Conservation (phyloP, 2,329 filamentous ascomycete genomes). For the Penicillium decumbens region DNA sequence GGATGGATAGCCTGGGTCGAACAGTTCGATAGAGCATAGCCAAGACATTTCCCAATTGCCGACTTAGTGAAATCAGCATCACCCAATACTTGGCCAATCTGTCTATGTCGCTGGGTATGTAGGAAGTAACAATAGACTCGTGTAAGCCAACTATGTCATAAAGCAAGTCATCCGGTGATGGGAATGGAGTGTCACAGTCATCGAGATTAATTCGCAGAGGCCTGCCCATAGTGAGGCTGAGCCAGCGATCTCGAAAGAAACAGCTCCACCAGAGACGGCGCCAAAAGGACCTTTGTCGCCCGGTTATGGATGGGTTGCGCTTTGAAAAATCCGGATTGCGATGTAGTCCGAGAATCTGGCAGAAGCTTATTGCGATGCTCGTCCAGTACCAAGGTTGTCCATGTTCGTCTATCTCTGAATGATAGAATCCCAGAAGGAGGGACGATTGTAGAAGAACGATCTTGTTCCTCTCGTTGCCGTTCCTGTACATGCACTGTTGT, state of each 20-base stretch:
- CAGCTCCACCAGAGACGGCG: constrained; percentile 43
- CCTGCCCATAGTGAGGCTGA: constrained; percentile 38
- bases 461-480: constrained; percentile 39
- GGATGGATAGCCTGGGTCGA: constrained; percentile 13
- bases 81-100: constrained; percentile 26
- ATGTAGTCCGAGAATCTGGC: constrained; percentile 44
- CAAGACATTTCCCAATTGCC: constrained; percentile 23
- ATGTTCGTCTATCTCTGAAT: constrained; percentile 41
- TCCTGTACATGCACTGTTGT: constrained; percentile 23
- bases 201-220: constrained; percentile 39
- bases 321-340: constrained; percentile 20
- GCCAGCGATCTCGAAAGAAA: constrained; percentile 41
- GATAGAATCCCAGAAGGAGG: constrained; percentile 44
- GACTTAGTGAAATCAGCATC: constrained; percentile 25
- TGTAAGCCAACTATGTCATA: constrained; percentile 19
- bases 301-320: constrained; percentile 15
- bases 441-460: constrained; percentile 43
- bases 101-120: constrained; percentile 21
- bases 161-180: constrained; percentile 25
- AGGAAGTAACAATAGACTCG: constrained; percentile 6
- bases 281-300: constrained; percentile 30
- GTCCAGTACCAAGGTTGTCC: constrained; percentile 47
- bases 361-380: constrained; percentile 43
- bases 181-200: constrained; percentile 36
- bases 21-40: constrained; percentile 23